Evolutionary conservation across 192 early-diverging fungal species (phyloP), one percentile per base, ranked within the genome.

Genomic region (Coemansia sp.): DNA sequence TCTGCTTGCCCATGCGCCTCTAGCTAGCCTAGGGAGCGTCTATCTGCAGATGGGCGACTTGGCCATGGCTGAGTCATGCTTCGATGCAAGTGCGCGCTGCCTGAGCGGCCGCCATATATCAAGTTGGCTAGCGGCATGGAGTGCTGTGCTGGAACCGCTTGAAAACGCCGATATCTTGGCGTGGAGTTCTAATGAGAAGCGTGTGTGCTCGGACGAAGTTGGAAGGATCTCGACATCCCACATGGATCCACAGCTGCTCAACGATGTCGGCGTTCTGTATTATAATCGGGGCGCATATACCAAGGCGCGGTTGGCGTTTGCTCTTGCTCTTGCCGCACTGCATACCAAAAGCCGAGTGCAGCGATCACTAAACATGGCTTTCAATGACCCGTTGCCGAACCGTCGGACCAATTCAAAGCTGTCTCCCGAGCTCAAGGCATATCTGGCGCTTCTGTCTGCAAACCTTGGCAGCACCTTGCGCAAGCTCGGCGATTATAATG

Each of bases 41-140:
- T 83, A 83, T 41, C 47, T 83, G 64, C 76, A 68, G 21, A 78
- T 75, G 70, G 81, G 81, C 42, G 77, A 83, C 13, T 41, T 83
- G 46, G 61, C 61, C 5, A 79, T 83, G 77, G 73, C 76, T 32
- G 73, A 79, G 65, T 78, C 81, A 41, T 83, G 81, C 57, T 71
- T 83, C n/a, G 71, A 83, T 8, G 81, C 76, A 36, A 76, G 76
- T 41, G 73, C 74, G 48, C 73, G 73, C 40, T 68, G 74, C 40
- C 65, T 83, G 26, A 70, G 69, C 65, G 81, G 77, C 0, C 67
- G 62, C 26, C 52, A 48, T 2, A 65, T 78, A 16, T 18, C 55
- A 2, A 63, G 72, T 4, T 82, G 80, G 71, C 45, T 74, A 0
- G 41, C 66, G 0, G 43, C 62, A 6, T 82, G 80, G 80, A 61